A percentile compares a stretch with the other conserved stretches of the same genome.
phyloP scores from a whole-genome alignment of 2,329 filamentous ascomycete genomes.

The Aurifilum marmelostoma region DNA sequence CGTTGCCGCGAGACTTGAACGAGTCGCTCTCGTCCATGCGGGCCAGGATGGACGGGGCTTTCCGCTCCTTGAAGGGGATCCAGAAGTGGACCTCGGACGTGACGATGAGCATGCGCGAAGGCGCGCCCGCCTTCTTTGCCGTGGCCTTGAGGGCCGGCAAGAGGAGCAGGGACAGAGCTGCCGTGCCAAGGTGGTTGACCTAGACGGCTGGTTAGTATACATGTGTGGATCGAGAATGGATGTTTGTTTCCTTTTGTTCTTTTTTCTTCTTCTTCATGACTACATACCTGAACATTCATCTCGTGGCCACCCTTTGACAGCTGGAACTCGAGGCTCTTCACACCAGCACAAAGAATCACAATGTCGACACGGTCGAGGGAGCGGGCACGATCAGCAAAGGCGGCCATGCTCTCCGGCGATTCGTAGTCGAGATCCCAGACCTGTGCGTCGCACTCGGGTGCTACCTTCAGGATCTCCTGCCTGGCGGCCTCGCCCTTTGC shows the following conservation, averaged over 20 bases:
- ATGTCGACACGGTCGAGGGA: constrained; percentile 46
- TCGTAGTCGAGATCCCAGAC: constrained; percentile 56
- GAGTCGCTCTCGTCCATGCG: background rate
- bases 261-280: background rate
- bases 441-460: constrained; percentile 44
- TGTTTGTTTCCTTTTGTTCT: background rate
- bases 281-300: background rate
- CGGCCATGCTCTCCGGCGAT: constrained; percentile 48
- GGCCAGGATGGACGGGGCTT: constrained; percentile 1
- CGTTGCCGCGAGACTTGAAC: background rate
- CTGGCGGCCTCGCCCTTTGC: constrained; percentile 47
- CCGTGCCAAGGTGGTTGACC: constrained; percentile 9
- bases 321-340: constrained; percentile 33
- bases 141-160: background rate
- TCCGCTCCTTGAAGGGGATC: constrained; percentile 1
- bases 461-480: constrained; percentile 33
- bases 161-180: constrained; percentile 3
- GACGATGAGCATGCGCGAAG: constrained; percentile 4
- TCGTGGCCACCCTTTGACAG: constrained; percentile 5
- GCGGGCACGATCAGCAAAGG: constrained; percentile 44
- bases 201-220: background rate
- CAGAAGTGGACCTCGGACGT: constrained; percentile 5
- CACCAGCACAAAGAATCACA: constrained; percentile 50
- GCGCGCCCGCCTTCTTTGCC: background rate
- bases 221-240: background rate